A percentile compares a stretch with the other conserved stretches of the same genome.
Conservation (phyloP, 2,329 filamentous ascomycete species). For the Aspergillus proliferans region DNA sequence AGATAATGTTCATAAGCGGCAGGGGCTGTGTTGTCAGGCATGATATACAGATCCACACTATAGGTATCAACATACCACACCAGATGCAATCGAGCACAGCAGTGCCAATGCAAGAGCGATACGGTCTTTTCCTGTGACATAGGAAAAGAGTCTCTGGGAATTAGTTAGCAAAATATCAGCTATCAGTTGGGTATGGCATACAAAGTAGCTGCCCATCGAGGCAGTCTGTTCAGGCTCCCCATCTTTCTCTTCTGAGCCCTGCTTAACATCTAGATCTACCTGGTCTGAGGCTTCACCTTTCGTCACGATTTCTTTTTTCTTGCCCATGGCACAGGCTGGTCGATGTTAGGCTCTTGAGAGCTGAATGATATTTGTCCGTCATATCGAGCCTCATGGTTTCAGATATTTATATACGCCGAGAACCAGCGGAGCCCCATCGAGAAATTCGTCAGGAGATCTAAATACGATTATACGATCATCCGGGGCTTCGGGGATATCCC, state of each 20-base stretch:
- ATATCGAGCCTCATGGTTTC: too few species aligned
- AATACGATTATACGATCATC: too few species aligned
- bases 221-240: constrained; percentile 3
- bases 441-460: too few species aligned
- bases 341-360: too few species aligned
- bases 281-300: too few species aligned
- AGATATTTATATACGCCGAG: too few species aligned
- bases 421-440: too few species aligned
- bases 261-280: too few species aligned
- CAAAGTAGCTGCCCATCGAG: constrained; percentile 11
- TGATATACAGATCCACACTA: not conserved
- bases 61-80: constrained; percentile 16
- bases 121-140: constrained; percentile 14
- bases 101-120: constrained; percentile 14
- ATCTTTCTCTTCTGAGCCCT: not conserved
- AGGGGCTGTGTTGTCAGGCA: constrained; percentile 9
- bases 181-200: not conserved
- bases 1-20: constrained; percentile 55
- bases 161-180: not conserved
- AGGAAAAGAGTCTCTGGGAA: constrained; percentile 16
- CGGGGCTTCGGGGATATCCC: too few species aligned
- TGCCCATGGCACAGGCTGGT: too few species aligned
- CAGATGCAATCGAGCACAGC: constrained; percentile 18
- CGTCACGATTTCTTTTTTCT: too few species aligned
- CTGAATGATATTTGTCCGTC: too few species aligned